These are phyloP conservation scores for Diphasiastrum complanatum DNA, from an alignment of 83 land plant genomes.

Conservation along the genomic window DNA sequence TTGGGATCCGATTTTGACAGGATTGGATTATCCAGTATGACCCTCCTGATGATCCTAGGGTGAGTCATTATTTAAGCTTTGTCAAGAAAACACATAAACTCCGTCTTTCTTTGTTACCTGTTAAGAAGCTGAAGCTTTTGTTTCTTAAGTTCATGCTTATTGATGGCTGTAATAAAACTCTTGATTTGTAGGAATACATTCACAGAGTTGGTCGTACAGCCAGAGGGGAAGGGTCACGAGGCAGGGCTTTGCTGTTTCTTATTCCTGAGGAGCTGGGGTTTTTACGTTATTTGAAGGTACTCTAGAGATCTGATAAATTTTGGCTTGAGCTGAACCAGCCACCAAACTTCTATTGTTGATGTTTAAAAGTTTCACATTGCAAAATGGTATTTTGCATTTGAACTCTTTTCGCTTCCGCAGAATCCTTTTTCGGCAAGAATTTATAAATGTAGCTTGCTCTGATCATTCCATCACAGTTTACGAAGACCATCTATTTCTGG, in stretches of 20 bases:
- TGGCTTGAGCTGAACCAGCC: too few species aligned
- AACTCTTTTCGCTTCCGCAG: too few species aligned
- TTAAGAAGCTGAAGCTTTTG: not conserved
- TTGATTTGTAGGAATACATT: slow-evolving; percentile 61
- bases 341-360: too few species aligned
- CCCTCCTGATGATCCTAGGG: slow-evolving; percentile 95
- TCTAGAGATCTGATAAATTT: too few species aligned
- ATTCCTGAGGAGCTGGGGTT: slow-evolving; percentile 83
- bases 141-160: not conserved
- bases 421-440: too few species aligned
- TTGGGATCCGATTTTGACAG: slow-evolving; percentile 33
- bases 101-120: not conserved
- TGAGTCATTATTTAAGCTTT: slow-evolving; percentile 13
- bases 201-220: slow-evolving; percentile 98
- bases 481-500: too few species aligned
- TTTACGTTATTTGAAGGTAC: slow-evolving; percentile 77
- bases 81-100: not conserved
- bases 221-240: slow-evolving; percentile 89
- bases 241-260: slow-evolving; percentile 73
- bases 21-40: slow-evolving; percentile 96
- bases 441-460: too few species aligned
- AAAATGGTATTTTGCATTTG: too few species aligned
- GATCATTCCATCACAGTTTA: too few species aligned
- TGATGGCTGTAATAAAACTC: not conserved
- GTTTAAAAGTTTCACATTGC: too few species aligned